Conservation (phyloP, 1,284 basidiomycete species). For the Lentinus polychrous region DNA sequence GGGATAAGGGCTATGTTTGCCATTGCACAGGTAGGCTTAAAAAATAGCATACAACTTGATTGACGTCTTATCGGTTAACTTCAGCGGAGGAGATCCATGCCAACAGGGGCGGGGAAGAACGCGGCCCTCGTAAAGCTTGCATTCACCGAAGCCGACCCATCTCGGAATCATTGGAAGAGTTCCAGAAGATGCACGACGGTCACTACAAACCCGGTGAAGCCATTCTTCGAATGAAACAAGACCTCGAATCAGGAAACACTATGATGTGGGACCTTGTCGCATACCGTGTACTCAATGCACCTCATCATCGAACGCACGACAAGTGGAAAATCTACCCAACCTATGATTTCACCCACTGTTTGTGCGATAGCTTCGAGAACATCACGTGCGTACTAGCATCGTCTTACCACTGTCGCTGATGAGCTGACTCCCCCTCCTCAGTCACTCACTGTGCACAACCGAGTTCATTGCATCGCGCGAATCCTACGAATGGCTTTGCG, state of each 20-base stretch:
- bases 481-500: slow-evolving; percentile 99
- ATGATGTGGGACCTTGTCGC: slow-evolving; percentile 99
- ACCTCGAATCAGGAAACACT: slow-evolving; percentile 89
- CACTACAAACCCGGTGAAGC: slow-evolving; percentile 88
- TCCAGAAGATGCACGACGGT: slow-evolving; percentile 91
- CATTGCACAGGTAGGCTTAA: slow-evolving; percentile 81
- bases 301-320: slow-evolving; percentile 90
- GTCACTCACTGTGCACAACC: slow-evolving; percentile 95
- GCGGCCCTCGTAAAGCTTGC: slow-evolving; percentile 83
- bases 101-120: slow-evolving; percentile 79
- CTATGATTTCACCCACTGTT: slow-evolving; percentile 98
- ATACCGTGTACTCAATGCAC: slow-evolving; percentile 86
- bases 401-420: neutral
- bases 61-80: neutral
- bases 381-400: slow-evolving; percentile 62
- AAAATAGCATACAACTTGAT: slow-evolving; percentile 1
- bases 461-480: slow-evolving; percentile 97
- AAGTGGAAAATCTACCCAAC: slow-evolving; percentile 97
- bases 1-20: slow-evolving; percentile 93
- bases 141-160: slow-evolving; percentile 80
- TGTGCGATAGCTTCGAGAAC: slow-evolving; percentile 98
- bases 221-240: slow-evolving; percentile 96
- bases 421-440: slow-evolving; percentile 25
- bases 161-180: slow-evolving; percentile 82
- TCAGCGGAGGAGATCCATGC: slow-evolving; percentile 88